Base-by-base conservation (phyloP, 768 basidiomycete species). In the Strobilomyces confusus region DNA sequence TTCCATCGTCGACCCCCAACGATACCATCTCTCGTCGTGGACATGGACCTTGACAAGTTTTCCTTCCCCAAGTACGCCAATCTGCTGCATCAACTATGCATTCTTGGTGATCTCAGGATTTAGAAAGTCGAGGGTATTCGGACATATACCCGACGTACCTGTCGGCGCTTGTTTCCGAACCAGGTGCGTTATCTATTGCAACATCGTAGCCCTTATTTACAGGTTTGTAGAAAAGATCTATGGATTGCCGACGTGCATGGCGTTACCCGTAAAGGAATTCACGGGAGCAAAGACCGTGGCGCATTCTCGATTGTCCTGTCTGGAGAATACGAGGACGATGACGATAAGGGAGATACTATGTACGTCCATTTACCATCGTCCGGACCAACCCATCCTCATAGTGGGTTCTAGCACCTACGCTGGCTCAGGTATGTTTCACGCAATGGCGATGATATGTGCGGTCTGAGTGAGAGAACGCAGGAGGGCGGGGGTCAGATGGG, bases 281-380 rank as follows among this genome's bases (percentile, higher is more conserved):
- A 72, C n/a, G 75, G 77, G 1, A 61, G 64, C 26, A 58, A 5
- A 29, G 2, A 13, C 2, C 61, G 66, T 8, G 70, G 70, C 2
- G 73, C 75, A 14, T 76, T 61, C 51, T 77, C 76, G 15, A 68
- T 77, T 25, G 74, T 75, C 14, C 30, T 77, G 19, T 74, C 75
- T 30, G 67, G 60, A n/a, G 72, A 72, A 11, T 77, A 77, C 43
- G 69, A 73, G 43, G 76, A 77, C 57, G 69, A 77, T 50, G 14
- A 48, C 4, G 76, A 77, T 30, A 1, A 33, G 0, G 76, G 76
- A 26, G 67, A 74, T 0, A 66, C 4, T 5, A 73, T 77, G 76
- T 76, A 55, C 4, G 72, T 53, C 52, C 22, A 1, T 36, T 33
- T 14, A 34, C 26, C 1, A n/a, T 13, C 34, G 29, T 8, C 34